phyloP scores from a whole-genome alignment of 1,139 yeast species.

The Geotrichum europaeum region DNA sequence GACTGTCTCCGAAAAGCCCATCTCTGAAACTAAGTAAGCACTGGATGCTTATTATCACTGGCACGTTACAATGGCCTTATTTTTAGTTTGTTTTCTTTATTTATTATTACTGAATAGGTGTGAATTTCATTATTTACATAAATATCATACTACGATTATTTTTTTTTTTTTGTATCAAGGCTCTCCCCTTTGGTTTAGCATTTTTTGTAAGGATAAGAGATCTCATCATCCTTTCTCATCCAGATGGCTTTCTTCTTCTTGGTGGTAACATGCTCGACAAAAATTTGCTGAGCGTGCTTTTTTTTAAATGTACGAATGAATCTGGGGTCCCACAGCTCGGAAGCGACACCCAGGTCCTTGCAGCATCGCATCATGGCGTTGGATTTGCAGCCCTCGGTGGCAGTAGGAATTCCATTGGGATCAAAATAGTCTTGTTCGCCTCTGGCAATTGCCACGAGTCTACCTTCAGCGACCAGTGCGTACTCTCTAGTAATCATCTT shows the following conservation, averaged over 20 bases:
- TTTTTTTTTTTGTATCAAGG: background rate
- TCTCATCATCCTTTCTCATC: slow-evolving; percentile 71
- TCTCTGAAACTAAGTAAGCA: background rate
- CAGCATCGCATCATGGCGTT: slow-evolving; percentile 97
- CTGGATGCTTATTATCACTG: background rate
- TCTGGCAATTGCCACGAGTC: slow-evolving; percentile 84
- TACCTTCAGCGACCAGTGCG: slow-evolving; percentile 79
- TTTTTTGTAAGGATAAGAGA: slow-evolving; percentile 67
- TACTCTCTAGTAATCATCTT: slow-evolving; percentile 76
- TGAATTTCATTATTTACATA: background rate
- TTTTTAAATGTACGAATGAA: slow-evolving; percentile 78
- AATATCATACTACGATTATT: background rate
- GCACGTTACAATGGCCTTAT: background rate
- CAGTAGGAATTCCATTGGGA: slow-evolving; percentile 85
- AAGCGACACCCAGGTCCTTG: slow-evolving; percentile 92
- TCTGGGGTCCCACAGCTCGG: slow-evolving; percentile 94
- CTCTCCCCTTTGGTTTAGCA: slow-evolving; percentile 1
- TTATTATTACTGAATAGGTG: background rate
- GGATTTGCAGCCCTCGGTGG: slow-evolving; percentile 94
- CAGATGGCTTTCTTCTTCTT: slow-evolving; percentile 81
- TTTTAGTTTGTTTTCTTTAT: background rate
- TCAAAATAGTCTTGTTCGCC: slow-evolving; percentile 94
- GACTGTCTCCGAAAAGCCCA: background rate
- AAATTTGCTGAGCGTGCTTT: slow-evolving; percentile 70
- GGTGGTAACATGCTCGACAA: slow-evolving; percentile 76